Conservation (phyloP, 768 basidiomycete genomes). For the Russula griseocarnosa region DNA sequence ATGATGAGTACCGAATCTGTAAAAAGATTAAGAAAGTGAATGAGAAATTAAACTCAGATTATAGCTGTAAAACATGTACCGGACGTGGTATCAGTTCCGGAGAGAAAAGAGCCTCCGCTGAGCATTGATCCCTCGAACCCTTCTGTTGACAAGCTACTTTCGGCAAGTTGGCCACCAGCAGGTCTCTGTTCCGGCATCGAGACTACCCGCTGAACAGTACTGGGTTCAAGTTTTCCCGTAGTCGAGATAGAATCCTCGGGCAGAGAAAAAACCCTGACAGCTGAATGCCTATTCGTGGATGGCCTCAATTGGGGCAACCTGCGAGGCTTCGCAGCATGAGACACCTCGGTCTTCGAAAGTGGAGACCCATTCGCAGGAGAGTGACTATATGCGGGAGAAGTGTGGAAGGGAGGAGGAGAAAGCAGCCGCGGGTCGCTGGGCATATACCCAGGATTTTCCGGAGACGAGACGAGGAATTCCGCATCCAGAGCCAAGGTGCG, state of each 20-base stretch:
- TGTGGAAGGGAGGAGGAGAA: slow-evolving; percentile 14
- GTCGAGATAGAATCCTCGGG: slow-evolving; percentile 20
- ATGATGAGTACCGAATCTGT: slow-evolving; percentile 29
- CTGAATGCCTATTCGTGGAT: slow-evolving; percentile 8
- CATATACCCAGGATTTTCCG: slow-evolving; percentile 1
- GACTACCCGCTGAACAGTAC: slow-evolving; percentile 20
- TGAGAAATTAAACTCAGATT: slow-evolving; percentile 16
- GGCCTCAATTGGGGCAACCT: slow-evolving; percentile 25
- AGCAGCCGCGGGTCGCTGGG: not conserved
- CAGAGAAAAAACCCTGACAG: slow-evolving; percentile 24
- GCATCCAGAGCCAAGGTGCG: slow-evolving; percentile 2
- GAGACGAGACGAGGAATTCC: not conserved
- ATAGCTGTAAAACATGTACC: slow-evolving; percentile 19
- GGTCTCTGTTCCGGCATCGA: slow-evolving; percentile 28
- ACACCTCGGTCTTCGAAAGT: not conserved
- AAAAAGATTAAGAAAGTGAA: slow-evolving; percentile 15
- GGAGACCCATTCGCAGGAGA: slow-evolving; percentile 1
- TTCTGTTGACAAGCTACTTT: slow-evolving; percentile 27
- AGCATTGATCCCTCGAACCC: slow-evolving; percentile 23
- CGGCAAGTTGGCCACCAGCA: slow-evolving; percentile 8
- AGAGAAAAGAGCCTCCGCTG: slow-evolving; percentile 26
- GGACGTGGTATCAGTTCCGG: slow-evolving; percentile 27
- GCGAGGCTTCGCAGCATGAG: slow-evolving; percentile 19
- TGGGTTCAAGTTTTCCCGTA: slow-evolving; percentile 3
- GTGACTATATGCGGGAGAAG: slow-evolving; percentile 27